phyloP scores from a whole-genome alignment of 306 rosid species.

The Echinosophora koreensis region DNA sequence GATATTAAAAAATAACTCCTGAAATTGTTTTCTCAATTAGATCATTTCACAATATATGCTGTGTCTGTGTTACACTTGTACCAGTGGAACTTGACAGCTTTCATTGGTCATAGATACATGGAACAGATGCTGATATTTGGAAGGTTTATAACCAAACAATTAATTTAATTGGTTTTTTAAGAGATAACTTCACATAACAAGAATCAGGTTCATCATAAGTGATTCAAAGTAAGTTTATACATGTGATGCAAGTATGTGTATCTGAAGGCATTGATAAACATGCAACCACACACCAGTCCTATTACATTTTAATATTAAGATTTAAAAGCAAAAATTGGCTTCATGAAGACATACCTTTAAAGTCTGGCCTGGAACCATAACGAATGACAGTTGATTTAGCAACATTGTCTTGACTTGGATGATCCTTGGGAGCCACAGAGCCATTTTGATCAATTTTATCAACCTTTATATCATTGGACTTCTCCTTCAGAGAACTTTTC shows the following conservation, averaged over 20 bases:
- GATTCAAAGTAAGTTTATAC: conserved; percentile 9
- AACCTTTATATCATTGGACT: conserved; percentile 32
- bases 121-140: neutral
- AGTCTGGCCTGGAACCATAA: conserved; percentile 85
- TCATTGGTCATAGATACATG: neutral
- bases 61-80: neutral
- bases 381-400: conserved; percentile 48
- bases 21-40: too few species aligned
- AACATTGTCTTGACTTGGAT: conserved; percentile 41
- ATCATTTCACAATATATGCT: too few species aligned
- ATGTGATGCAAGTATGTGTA: neutral
- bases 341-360: conserved; percentile 69
- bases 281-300: neutral
- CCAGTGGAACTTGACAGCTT: neutral
- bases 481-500: conserved; percentile 44
- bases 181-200: neutral
- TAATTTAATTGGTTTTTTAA: neutral
- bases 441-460: conserved; percentile 43
- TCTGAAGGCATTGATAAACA: neutral
- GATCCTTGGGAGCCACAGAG: conserved; percentile 43
- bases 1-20: too few species aligned
- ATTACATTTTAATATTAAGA: conserved; percentile 24
- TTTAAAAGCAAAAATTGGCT: neutral
- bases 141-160: neutral
- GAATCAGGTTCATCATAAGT: neutral